These are phyloP conservation scores for Sporothrix euskadiensis DNA, from an alignment of 2,329 filamentous ascomycete species.

Conservation along the genomic window DNA sequence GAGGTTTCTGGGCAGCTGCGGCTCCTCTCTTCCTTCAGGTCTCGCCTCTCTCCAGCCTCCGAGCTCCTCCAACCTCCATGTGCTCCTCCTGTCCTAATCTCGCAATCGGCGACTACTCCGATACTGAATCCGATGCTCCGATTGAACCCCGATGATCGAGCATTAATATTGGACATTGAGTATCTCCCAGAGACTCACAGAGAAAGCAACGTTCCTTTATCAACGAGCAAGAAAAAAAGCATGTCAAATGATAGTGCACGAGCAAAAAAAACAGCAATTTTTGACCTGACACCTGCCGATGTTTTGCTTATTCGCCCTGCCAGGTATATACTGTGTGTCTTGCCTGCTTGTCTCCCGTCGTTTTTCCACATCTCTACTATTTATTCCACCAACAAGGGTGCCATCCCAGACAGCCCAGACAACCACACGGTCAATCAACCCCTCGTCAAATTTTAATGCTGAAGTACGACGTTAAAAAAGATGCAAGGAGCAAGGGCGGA, in stretches of 20 bases:
- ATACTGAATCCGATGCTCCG: neutral
- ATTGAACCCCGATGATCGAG: neutral
- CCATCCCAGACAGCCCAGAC: constrained; percentile 1
- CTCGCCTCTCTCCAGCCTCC: neutral
- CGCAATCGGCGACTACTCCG: neutral
- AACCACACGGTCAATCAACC: constrained; percentile 1
- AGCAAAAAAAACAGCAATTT: too few species aligned
- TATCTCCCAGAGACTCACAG: neutral
- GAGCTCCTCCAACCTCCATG: neutral
- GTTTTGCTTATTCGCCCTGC: neutral
- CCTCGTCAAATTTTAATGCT: constrained; percentile 15
- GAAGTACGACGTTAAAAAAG: neutral
- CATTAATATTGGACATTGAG: neutral
- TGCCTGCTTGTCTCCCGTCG: neutral
- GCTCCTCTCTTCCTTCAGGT: neutral
- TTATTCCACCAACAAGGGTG: neutral
- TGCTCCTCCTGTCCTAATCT: neutral
- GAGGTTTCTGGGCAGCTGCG: neutral
- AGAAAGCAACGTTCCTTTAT: neutral
- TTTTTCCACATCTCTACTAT: constrained; percentile 11
- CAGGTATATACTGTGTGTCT: neutral
- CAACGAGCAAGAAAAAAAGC: too few species aligned
- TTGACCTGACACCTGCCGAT: too few species aligned
- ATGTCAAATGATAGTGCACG: too few species aligned
- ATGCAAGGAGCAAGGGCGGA: neutral